Percentiles rank a stretch among this genome's conserved stretches.
phyloP scores from a whole-genome alignment of 2,329 filamentous ascomycete species.

The Didymella lethalis region DNA sequence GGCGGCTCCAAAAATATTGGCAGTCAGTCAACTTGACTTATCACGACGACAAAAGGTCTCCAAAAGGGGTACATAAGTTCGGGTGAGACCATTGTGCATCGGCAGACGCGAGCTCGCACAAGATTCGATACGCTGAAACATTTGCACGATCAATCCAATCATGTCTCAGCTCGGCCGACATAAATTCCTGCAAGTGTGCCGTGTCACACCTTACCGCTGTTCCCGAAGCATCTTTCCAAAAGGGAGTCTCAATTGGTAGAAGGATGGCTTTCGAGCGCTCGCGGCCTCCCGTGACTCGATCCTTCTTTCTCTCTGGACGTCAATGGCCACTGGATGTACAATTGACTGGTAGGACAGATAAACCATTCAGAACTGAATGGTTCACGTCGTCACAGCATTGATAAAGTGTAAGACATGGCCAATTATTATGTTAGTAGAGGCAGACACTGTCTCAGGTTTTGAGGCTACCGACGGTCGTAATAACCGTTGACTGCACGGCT shows the following conservation, averaged over 20 bases:
- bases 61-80: not conserved
- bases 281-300: not conserved
- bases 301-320: not conserved
- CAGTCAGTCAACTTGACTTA: not conserved
- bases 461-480: not conserved
- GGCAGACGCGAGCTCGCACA: not conserved
- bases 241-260: not conserved
- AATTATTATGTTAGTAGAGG: not conserved
- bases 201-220: conserved; percentile 1
- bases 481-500: not conserved
- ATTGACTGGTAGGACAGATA: no score
- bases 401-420: not conserved
- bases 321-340: not conserved
- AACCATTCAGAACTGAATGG: not conserved
- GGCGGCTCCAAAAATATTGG: no score
- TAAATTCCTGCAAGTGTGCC: not conserved
- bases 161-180: not conserved
- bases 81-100: not conserved
- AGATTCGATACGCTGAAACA: not conserved
- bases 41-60: not conserved
- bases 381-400: not conserved
- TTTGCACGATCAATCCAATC: not conserved
- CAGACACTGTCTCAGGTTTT: not conserved
- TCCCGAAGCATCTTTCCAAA: not conserved
- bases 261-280: not conserved